Evolutionary conservation across 306 rosid genomes (phyloP), one percentile per base, ranked within the genome.

Genomic region (Argentina anserina): DNA sequence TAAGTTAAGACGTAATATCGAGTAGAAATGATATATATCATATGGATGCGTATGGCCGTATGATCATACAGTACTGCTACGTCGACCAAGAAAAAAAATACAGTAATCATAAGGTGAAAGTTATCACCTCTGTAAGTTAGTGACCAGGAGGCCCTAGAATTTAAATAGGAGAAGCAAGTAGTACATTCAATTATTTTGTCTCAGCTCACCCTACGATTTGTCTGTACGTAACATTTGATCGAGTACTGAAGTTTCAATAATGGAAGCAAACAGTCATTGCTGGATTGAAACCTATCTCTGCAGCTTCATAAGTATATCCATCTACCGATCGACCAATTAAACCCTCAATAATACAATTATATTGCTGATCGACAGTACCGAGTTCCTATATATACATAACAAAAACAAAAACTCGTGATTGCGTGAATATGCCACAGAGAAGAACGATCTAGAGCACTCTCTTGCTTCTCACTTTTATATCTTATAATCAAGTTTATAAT

Each of bases 171-270:
- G 56, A 50, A 21, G 21, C 59, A 0, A 25, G 8, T 26, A 25
- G 34, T 25, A 55, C 70, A 71, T 58, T 23, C 49, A 75, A 43
- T 65, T 14, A 64, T 64, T 70, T 63, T 47, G 64, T 43, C 23
- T 34, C 0, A 55, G 3, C 1, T 37, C 20, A 71, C 55, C 64
- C 74, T 74, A 26, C 55, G 41, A 37, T 46, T 69, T 70, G 73
- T 52, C 58, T 49, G 72, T 53, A 29, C 20, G 53, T 18, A 25
- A 17, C 36, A 58, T 26, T 23, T 67, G 36, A 41, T 42, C 39
- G 31, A 53, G 34, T 55, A 59, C 73, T 74, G 67, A 77, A 36
- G 26, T 10, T 52, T 47, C 75, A 76, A 76, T 76, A 71, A 76
- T 76, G 56, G 70, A 76, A 29, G 66, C 47, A 5, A 76, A 71